A percentile compares a stretch with the other conserved stretches of the same genome.
phyloP scores from a whole-genome alignment of 768 basidiomycete species.

The Boletales sp. region DNA sequence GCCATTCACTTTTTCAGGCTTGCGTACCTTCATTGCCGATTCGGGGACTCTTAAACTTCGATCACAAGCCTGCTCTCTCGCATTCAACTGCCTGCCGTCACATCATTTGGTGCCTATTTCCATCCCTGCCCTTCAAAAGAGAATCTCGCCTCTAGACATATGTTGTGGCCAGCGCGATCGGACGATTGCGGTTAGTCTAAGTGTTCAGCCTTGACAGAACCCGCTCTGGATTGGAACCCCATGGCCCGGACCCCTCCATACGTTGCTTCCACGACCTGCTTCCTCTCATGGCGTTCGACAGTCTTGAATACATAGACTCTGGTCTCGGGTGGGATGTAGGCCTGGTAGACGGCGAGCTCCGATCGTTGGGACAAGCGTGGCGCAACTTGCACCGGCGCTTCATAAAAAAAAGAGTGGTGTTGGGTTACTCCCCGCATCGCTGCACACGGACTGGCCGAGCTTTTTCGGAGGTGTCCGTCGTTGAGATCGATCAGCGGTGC shows the following conservation, averaged over 20 bases:
- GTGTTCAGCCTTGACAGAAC: not conserved
- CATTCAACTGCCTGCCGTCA: not conserved
- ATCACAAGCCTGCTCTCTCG: not conserved
- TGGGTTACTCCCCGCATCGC: slow-evolving; percentile 8
- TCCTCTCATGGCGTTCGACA: not conserved
- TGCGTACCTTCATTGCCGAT: not conserved
- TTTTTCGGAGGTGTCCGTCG: not conserved
- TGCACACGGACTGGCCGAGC: not conserved
- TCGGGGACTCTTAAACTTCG: not conserved
- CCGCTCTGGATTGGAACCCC: not conserved
- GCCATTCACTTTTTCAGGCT: not conserved
- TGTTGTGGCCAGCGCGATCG: not conserved
- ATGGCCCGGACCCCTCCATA: not conserved
- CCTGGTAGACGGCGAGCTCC: not conserved
- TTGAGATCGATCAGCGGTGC: not conserved
- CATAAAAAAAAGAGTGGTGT: slow-evolving; percentile 9
- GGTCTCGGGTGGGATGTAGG: too few species aligned
- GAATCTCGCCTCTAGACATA: not conserved
- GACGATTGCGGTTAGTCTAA: not conserved
- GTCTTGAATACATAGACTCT: not conserved
- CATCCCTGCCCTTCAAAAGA: not conserved
- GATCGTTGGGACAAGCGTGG: slow-evolving; percentile 6
- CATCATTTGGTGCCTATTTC: not conserved
- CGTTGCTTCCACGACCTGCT: not conserved
- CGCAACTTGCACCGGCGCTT: not conserved